phyloP scores from a whole-genome alignment of 495 filamentous ascomycete genomes.

The Talaromyces nanjingensis region DNA sequence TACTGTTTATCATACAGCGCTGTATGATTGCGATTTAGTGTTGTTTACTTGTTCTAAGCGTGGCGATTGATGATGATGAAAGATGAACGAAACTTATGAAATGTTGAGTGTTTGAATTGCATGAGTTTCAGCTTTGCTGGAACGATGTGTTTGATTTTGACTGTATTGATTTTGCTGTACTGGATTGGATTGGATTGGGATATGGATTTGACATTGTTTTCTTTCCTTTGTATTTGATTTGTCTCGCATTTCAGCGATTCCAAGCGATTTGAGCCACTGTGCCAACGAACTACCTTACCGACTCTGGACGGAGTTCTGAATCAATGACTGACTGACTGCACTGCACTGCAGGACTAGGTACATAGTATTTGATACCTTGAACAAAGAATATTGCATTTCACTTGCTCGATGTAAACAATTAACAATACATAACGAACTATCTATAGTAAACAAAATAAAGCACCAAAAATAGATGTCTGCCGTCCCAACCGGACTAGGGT shows the following conservation, averaged over 20 bases:
- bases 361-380: conserved; percentile 7
- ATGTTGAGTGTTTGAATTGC: neutral
- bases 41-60: conserved; percentile 19
- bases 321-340: neutral
- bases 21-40: conserved; percentile 3
- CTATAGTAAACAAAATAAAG: neutral
- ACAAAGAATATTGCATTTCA: conserved; percentile 1
- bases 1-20: neutral
- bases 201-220: conserved; percentile 16
- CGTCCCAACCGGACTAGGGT: neutral
- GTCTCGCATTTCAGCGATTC: conserved; percentile 18
- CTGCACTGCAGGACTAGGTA: neutral
- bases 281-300: neutral
- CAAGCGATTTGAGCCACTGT: conserved; percentile 10
- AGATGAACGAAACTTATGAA: conserved; percentile 2
- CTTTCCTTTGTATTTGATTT: conserved; percentile 13
- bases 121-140: neutral
- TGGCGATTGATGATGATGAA: conserved; percentile 32
- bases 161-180: conserved; percentile 22
- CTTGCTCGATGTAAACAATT: neutral
- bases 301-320: neutral
- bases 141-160: conserved; percentile 14
- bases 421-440: neutral
- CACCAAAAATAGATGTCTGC: neutral
- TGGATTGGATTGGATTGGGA: conserved; percentile 11